Base-by-base conservation (phyloP, 2,329 filamentous ascomycete species). In the Pyrenophora graminea region DNA sequence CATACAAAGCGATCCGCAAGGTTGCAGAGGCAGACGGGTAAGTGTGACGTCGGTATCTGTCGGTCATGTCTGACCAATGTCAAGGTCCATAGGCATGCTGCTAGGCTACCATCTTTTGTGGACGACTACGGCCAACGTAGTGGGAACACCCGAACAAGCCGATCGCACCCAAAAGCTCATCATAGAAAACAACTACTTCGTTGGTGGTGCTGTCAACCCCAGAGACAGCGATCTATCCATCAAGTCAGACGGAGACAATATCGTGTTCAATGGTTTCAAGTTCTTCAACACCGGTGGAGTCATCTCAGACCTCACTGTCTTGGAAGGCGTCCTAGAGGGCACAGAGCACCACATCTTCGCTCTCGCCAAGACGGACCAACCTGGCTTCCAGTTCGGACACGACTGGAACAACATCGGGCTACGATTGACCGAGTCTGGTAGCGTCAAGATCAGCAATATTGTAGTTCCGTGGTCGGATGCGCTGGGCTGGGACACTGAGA, bases 231-330 rank as follows among this genome's bases (percentile, higher is more conserved):
- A 87, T 58, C 69, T 86, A 7, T 80, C 77, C 25, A 84, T 86
- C 53, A 82, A 76, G 0, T 68, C 76, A 1, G 76, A 83, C 1
- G 82, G 80, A 1, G 80, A 84, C 3, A 71, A 79, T 2, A 67
- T 87, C 12, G 66, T 85, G 2, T 87, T 85, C 68, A 81, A 82
- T 51, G 84, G 85, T 1, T 79, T 77, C 69, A 88, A 88, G 68
- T 77, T 82, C 70, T 88, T 88, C 76, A 88, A 85, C 63, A 88
- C 85, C 0, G 85, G 85, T 0, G 85, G 85, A 21, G 84, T 86
- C 0, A 77, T 88, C 2, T 86, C 84, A 0, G 85, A 88, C 51
- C 70, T 88, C 17, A 87, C 84, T 0, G 83, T 88, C 0, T 77
- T 88, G 0, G 85, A 88, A 60, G 85, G 85, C 17, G 80, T 84